Percentiles rank a stretch among this genome's conserved stretches.
Evolutionary conservation across 768 basidiomycete species (phyloP).

Genomic region (Boletus subcaerulescens): DNA sequence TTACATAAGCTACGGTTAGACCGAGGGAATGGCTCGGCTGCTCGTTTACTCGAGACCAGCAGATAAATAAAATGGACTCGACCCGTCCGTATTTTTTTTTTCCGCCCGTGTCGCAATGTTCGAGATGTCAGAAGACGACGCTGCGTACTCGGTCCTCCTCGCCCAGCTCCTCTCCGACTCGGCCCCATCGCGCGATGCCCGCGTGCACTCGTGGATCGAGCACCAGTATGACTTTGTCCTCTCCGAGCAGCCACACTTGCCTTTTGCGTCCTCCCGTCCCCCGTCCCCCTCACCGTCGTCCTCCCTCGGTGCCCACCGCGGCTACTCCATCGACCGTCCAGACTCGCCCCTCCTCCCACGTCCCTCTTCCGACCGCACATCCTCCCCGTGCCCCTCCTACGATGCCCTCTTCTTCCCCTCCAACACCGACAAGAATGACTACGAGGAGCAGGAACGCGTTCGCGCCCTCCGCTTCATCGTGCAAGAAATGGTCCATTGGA

Average conservation of each 20-base stretch:
- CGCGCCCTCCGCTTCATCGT: constrained; percentile 36
- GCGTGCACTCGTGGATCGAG: constrained; percentile 35
- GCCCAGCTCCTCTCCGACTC: constrained; percentile 27
- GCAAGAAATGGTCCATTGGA: constrained; percentile 34
- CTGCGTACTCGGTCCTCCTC: constrained; percentile 28
- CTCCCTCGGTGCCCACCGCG: constrained; percentile 30
- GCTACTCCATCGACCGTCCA: constrained; percentile 20
- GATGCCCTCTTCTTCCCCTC: constrained; percentile 35
- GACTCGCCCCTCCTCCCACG: constrained; percentile 33
- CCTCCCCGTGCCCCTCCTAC: constrained; percentile 30
- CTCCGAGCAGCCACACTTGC: constrained; percentile 19
- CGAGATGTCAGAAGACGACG: constrained; percentile 29
- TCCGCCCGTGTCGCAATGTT: not conserved
- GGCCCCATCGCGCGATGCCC: constrained; percentile 22
- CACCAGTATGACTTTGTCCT: constrained; percentile 36
- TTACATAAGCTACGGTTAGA: not conserved
- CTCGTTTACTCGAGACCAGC: not conserved
- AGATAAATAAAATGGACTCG: constrained; percentile 21
- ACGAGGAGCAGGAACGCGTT: constrained; percentile 31
- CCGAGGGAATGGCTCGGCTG: constrained; percentile 16
- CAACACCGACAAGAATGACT: constrained; percentile 4
- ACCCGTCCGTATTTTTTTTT: not conserved
- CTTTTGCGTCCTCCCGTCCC: constrained; percentile 6
- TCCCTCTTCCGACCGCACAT: constrained; percentile 19
- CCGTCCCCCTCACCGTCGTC: constrained; percentile 32